Evolutionary conservation across 148 eudicot species (phyloP).

Genomic region (Fagopyrum tataricum): DNA sequence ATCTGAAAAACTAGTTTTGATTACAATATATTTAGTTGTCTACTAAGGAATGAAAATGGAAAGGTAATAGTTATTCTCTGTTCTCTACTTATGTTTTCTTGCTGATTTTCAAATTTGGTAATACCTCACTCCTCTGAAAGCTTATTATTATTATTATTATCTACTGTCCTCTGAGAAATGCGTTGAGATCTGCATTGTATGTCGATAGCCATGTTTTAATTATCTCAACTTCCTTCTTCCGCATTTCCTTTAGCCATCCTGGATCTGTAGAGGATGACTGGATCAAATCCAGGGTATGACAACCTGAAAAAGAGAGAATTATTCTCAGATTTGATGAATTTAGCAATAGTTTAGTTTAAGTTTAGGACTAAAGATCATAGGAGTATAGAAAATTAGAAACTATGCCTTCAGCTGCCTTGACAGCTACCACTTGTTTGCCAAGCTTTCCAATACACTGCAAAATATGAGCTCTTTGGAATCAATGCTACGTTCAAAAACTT

Average conservation of each 20-base stretch:
- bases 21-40: too few species aligned
- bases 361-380: background rate
- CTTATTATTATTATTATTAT: background rate
- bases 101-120: too few species aligned
- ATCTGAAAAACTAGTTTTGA: too few species aligned
- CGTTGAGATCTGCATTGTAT: slow-evolving; percentile 19
- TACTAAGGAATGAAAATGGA: too few species aligned
- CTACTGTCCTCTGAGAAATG: background rate
- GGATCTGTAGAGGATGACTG: slow-evolving; percentile 17
- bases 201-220: slow-evolving; percentile 17
- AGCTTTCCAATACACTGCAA: slow-evolving; percentile 19
- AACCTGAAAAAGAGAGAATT: slow-evolving; percentile 13
- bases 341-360: background rate
- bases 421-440: slow-evolving; percentile 20
- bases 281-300: slow-evolving; percentile 15
- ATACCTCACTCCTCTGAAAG: too few species aligned
- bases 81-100: too few species aligned
- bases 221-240: slow-evolving; percentile 24
- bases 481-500: background rate
- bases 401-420: slow-evolving; percentile 19
- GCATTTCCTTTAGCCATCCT: slow-evolving; percentile 21
- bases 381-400: background rate
- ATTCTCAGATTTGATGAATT: background rate
- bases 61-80: too few species aligned
- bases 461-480: background rate